These are phyloP conservation scores for Epichloe sp. DNA, from an alignment of 2,329 filamentous ascomycete species.

Conservation along the genomic window DNA sequence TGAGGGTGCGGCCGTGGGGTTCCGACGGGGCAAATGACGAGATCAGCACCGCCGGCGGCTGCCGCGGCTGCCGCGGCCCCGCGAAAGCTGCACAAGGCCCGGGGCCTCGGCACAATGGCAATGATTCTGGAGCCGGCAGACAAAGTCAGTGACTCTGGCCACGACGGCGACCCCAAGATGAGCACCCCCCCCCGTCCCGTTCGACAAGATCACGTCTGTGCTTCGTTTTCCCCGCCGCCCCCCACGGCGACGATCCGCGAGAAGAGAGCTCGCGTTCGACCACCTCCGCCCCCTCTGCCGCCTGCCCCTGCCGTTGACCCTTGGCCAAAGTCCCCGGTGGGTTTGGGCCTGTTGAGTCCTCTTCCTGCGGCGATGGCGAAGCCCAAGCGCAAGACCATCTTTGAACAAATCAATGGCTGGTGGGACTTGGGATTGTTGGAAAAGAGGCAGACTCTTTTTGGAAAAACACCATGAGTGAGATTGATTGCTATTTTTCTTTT, in stretches of 20 bases:
- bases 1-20: constrained; percentile 35
- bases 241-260: constrained; percentile 22
- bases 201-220: constrained; percentile 5
- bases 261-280: constrained; percentile 10
- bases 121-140: constrained; percentile 17
- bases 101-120: constrained; percentile 26
- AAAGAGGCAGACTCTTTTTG: constrained; percentile 25
- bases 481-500: background rate
- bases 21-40: constrained; percentile 9
- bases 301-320: constrained; percentile 9
- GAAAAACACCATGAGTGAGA: constrained; percentile 1
- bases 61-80: background rate
- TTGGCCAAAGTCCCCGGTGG: constrained; percentile 4
- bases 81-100: constrained; percentile 12
- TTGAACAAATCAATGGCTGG: constrained; percentile 38
- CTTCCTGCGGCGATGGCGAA: constrained; percentile 12
- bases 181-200: constrained; percentile 10
- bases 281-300: constrained; percentile 15
- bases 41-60: background rate
- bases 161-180: constrained; percentile 17
- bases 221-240: constrained; percentile 18
- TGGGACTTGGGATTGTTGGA: constrained; percentile 40
- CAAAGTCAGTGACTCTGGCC: constrained; percentile 19
- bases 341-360: constrained; percentile 1
- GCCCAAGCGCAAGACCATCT: constrained; percentile 32